Percentiles rank a stretch among this genome's conserved stretches.
These are phyloP conservation scores for Cladosporium sp. DNA, from an alignment of 2,329 filamentous ascomycete species.

Conservation along the genomic window DNA sequence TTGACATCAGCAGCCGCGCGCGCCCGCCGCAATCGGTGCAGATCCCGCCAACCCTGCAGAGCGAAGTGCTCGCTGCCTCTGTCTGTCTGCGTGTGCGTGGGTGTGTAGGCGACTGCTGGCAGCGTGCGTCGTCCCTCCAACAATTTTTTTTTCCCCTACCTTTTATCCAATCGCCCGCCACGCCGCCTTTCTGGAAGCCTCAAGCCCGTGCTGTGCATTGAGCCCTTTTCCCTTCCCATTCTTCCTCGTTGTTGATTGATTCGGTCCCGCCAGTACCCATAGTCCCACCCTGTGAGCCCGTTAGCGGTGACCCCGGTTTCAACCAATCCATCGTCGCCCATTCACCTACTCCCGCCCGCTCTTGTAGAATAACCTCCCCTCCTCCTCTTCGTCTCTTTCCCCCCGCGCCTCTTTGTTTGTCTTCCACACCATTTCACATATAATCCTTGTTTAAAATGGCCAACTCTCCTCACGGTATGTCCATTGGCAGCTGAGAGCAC, in stretches of 20 bases:
- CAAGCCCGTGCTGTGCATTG: too few species aligned
- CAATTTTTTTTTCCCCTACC: too few species aligned
- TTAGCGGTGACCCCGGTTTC: slow-evolving; percentile 5
- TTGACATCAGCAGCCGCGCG: slow-evolving; percentile 1
- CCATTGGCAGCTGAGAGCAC: too few species aligned
- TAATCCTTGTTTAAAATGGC: slow-evolving; percentile 40
- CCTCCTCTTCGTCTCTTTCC: too few species aligned
- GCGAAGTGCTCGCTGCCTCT: too few species aligned
- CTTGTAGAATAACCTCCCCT: neutral
- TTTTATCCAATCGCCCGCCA: too few species aligned
- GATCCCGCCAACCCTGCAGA: slow-evolving; percentile 12
- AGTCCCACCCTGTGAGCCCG: neutral
- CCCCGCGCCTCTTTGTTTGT: slow-evolving; percentile 8
- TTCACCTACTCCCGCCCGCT: neutral
- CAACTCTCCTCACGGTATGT: slow-evolving; percentile 49
- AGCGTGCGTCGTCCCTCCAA: too few species aligned
- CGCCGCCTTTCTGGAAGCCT: too few species aligned
- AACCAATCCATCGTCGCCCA: slow-evolving; percentile 8
- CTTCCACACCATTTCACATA: slow-evolving; percentile 3
- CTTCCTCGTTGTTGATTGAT: slow-evolving; percentile 10
- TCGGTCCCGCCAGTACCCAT: neutral
- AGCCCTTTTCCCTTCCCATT: too few species aligned
- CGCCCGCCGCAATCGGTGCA: slow-evolving; percentile 10
- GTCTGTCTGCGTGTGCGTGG: too few species aligned
- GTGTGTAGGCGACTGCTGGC: too few species aligned